Evolutionary conservation across 345 rosid genomes (phyloP).

Genomic region (Gossypium turneri): DNA sequence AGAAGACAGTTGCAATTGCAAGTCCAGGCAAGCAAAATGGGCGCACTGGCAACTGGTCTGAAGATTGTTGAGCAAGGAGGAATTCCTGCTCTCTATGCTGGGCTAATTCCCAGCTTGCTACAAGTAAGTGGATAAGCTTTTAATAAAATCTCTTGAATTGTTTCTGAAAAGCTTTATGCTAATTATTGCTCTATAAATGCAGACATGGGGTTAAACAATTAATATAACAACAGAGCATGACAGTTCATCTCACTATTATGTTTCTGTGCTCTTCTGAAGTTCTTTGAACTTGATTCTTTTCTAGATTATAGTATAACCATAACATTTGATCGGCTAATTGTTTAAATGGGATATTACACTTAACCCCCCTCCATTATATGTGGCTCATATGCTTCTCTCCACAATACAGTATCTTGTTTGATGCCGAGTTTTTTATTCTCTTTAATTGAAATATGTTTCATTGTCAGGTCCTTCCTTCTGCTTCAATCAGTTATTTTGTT

Average conservation of each 20-base stretch:
- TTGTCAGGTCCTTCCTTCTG: conserved; percentile 84
- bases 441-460: conserved; percentile 10
- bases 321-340: background rate
- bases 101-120: conserved; percentile 69
- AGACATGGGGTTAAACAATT: background rate
- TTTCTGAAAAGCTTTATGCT: background rate
- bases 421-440: too few species aligned
- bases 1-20: conserved; percentile 72
- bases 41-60: conserved; percentile 50
- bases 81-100: conserved; percentile 62
- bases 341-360: background rate
- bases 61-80: conserved; percentile 67
- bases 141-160: conserved; percentile 2
- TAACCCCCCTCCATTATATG: background rate
- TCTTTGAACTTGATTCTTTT: background rate
- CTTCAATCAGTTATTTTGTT: conserved; percentile 73
- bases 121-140: conserved; percentile 38
- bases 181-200: background rate
- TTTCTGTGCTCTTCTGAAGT: conserved; percentile 5
- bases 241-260: background rate
- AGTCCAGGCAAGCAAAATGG: conserved; percentile 51
- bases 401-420: background rate
- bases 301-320: background rate
- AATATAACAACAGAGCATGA: background rate
- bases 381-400: background rate